A percentile compares a stretch with the other conserved stretches of the same genome.
Evolutionary conservation across 2,329 filamentous ascomycete species (phyloP).

Genomic region (Metarhizium brunneum): DNA sequence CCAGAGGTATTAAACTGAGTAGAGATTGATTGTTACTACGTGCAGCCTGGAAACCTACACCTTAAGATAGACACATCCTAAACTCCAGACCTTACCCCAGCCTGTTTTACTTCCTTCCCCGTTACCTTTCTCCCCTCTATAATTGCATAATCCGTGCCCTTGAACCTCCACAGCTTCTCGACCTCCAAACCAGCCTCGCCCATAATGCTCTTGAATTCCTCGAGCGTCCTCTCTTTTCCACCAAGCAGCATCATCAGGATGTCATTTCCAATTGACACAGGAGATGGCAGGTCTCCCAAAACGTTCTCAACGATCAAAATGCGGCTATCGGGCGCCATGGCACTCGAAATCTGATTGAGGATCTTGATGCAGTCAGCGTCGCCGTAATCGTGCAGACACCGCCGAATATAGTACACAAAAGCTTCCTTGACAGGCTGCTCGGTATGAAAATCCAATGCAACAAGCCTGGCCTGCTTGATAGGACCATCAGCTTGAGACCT

Average conservation of each 20-base stretch:
- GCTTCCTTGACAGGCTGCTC: constrained; percentile 17
- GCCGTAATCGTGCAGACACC: constrained; percentile 28
- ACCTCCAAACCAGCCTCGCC: constrained; percentile 17
- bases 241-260: constrained; percentile 22
- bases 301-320: constrained; percentile 25
- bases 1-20: too few relatives aligned
- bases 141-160: constrained; percentile 8
- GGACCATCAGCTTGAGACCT: constrained; percentile 9
- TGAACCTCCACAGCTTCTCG: constrained; percentile 9
- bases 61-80: too few relatives aligned
- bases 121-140: constrained; percentile 11
- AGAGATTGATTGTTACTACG: too few relatives aligned
- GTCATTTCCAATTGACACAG: constrained; percentile 17
- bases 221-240: constrained; percentile 22
- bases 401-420: constrained; percentile 25
- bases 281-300: constrained; percentile 16
- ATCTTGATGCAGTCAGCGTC: constrained; percentile 22
- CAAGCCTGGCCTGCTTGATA: not conserved
- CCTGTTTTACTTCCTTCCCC: not conserved
- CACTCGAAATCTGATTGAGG: constrained; percentile 16
- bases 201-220: constrained; percentile 15
- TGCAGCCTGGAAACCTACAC: too few relatives aligned
- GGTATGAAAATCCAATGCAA: constrained; percentile 11
- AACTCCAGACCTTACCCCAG: too few relatives aligned
- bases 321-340: constrained; percentile 22